These are phyloP conservation scores for Epichloe sp. DNA, from an alignment of 2,329 filamentous ascomycete genomes.

Conservation along the genomic window DNA sequence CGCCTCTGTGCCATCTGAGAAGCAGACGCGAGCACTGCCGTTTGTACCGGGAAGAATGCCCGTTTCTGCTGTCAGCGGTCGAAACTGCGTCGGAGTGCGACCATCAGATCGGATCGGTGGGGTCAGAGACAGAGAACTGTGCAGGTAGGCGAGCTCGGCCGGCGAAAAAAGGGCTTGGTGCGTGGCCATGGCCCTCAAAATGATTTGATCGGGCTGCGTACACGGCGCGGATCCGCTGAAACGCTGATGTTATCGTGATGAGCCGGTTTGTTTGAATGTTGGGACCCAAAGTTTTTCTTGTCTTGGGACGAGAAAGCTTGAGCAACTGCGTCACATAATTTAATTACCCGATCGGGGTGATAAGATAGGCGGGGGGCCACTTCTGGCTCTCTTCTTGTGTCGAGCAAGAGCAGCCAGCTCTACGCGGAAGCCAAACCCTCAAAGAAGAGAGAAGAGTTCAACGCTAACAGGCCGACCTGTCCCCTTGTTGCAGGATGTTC, in stretches of 20 bases:
- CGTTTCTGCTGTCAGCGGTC: conserved; percentile 79
- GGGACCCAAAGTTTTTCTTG: conserved; percentile 4
- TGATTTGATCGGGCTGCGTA: neutral
- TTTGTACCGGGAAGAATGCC: conserved; percentile 82
- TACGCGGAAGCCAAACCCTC: too few species aligned
- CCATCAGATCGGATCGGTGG: conserved; percentile 87
- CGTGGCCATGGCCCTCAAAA: conserved; percentile 39
- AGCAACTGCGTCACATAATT: neutral
- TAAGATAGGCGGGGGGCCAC: neutral
- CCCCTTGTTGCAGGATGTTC: too few species aligned
- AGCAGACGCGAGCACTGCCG: conserved; percentile 84
- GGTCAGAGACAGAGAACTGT: conserved; percentile 66
- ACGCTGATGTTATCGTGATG: neutral
- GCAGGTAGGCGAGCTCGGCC: conserved; percentile 90
- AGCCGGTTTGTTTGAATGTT: neutral
- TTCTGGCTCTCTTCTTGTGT: too few species aligned
- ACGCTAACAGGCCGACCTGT: too few species aligned
- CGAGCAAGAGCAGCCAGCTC: too few species aligned
- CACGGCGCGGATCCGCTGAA: neutral
- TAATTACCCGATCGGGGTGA: neutral
- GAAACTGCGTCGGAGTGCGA: conserved; percentile 72
- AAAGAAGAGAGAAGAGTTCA: too few species aligned
- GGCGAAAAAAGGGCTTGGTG: conserved; percentile 80
- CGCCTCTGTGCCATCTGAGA: conserved; percentile 89
- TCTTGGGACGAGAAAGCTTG: neutral